Conservation (phyloP, 2,329 filamentous ascomycete species). For the Didymellaceae sp. region DNA sequence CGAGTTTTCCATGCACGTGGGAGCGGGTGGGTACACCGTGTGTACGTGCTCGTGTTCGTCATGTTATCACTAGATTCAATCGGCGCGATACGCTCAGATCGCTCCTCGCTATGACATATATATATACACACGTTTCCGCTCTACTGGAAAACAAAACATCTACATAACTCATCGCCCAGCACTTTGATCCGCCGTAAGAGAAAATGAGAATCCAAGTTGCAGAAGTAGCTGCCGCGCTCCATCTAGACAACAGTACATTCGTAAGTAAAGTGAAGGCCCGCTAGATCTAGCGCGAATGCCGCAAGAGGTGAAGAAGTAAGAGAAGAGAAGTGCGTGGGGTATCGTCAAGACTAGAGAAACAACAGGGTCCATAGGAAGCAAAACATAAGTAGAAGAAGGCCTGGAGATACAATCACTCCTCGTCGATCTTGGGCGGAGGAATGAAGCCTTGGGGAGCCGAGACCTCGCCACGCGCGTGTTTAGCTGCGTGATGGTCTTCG, state of each 20-base stretch:
- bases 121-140: conserved; percentile 4
- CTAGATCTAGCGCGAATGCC: conserved; percentile 3
- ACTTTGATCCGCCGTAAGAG: background rate
- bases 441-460: conserved; percentile 45
- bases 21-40: background rate
- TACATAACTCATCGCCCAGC: conserved; percentile 4
- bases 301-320: background rate
- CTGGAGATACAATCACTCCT: conserved; percentile 6
- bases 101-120: background rate
- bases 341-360: conserved; percentile 18
- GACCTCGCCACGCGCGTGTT: conserved; percentile 45
- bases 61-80: background rate
- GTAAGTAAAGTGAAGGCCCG: conserved; percentile 9
- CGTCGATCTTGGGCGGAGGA: conserved; percentile 55
- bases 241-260: background rate
- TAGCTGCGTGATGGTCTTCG: conserved; percentile 43
- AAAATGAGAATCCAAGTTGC: background rate
- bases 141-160: conserved; percentile 3
- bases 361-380: conserved; percentile 3
- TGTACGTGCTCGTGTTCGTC: background rate
- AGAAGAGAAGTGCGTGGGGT: conserved; percentile 15
- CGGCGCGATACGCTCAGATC: conserved; percentile 7
- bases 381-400: conserved; percentile 3
- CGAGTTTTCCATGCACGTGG: background rate
- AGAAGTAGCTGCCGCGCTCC: background rate